Conservation (phyloP, 2,329 filamentous ascomycete genomes). For the Fusarium graminum region DNA sequence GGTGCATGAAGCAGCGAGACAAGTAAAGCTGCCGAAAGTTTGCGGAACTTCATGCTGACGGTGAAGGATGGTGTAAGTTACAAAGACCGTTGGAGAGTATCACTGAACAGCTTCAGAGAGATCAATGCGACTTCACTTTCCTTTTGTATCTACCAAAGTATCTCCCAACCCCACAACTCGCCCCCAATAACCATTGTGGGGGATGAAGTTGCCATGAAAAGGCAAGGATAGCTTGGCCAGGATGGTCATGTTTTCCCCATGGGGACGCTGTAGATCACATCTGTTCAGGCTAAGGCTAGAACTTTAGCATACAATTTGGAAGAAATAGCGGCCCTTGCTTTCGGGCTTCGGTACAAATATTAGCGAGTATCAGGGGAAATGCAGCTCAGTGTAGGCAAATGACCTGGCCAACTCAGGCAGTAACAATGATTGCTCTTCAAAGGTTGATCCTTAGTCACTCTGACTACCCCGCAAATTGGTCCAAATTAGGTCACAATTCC, state of each 20-base stretch:
- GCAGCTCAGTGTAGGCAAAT: conserved; percentile 16
- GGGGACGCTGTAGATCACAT: conserved; percentile 43
- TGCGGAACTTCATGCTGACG: conserved; percentile 44
- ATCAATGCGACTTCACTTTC: conserved; percentile 19
- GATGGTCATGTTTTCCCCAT: conserved; percentile 41
- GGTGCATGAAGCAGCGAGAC: conserved; percentile 41
- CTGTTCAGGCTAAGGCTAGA: conserved; percentile 35
- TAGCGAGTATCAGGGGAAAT: conserved; percentile 36
- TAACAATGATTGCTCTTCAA: conserved; percentile 11
- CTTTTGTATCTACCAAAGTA: conserved; percentile 31
- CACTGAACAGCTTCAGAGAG: conserved; percentile 3
- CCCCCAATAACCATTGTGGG: conserved; percentile 45
- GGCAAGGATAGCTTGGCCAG: conserved; percentile 27
- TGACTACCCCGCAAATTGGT: conserved; percentile 31
- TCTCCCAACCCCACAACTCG: conserved; percentile 35
- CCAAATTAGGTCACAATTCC: conserved; percentile 27
- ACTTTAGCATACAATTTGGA: conserved; percentile 30
- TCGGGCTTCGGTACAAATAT: conserved; percentile 43
- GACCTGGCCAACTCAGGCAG: conserved; percentile 20
- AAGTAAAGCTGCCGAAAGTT: conserved; percentile 40
- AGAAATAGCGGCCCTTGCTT: conserved; percentile 8
- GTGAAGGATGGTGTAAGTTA: conserved; percentile 4
- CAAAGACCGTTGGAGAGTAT: conserved; percentile 14
- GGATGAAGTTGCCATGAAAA: conserved; percentile 37
- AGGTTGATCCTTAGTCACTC: conserved; percentile 6